These are phyloP conservation scores for Cadophora malorum DNA, from an alignment of 2,329 filamentous ascomycete genomes.

Conservation along the genomic window DNA sequence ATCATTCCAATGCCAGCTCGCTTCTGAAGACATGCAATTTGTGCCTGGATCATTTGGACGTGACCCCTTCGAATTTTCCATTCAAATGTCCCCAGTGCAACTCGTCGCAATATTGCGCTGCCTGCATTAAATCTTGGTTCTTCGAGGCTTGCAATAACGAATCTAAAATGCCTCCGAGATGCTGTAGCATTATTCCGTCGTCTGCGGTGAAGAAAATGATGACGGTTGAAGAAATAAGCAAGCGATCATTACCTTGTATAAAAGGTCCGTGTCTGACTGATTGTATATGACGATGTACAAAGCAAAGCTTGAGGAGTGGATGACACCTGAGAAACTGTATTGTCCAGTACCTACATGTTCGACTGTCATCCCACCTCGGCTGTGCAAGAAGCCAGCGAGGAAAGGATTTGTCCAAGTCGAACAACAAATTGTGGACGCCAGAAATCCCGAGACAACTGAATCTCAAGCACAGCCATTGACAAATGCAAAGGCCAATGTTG, in stretches of 20 bases:
- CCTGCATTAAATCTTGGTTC: conserved; percentile 52
- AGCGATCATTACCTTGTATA: neutral
- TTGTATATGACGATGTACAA: conserved; percentile 46
- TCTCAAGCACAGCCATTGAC: conserved; percentile 18
- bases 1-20: neutral
- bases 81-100: conserved; percentile 26
- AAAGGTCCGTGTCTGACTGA: neutral
- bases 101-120: conserved; percentile 33
- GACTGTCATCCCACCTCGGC: conserved; percentile 51
- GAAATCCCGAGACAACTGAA: neutral
- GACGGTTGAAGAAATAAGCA: conserved; percentile 18
- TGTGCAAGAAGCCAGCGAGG: conserved; percentile 34
- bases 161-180: conserved; percentile 53
- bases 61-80: conserved; percentile 4
- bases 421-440: too few species aligned
- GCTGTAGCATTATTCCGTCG: conserved; percentile 53
- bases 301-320: conserved; percentile 55
- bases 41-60: conserved; percentile 4
- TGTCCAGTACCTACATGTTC: conserved; percentile 57
- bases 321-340: conserved; percentile 53
- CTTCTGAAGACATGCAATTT: neutral
- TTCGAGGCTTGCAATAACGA: conserved; percentile 48
- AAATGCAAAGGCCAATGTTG: conserved; percentile 33
- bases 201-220: neutral
- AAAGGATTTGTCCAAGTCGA: neutral